Evolutionary conservation across 352 stramenopile genomes (phyloP).

Genomic region (Globisporangium nunn): DNA sequence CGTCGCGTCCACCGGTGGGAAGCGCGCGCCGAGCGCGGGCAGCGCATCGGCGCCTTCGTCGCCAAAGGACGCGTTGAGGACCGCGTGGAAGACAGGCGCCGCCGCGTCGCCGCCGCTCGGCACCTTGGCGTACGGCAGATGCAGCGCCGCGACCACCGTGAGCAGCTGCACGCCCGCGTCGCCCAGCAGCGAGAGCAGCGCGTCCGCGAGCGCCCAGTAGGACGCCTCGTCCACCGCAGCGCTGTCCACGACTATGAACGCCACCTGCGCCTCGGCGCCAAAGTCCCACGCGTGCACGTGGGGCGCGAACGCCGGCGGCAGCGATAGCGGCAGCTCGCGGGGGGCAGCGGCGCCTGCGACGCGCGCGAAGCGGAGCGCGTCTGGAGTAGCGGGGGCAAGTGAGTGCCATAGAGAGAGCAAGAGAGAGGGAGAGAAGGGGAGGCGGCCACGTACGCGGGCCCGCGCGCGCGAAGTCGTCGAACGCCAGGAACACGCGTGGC

Average conservation of each 20-base stretch:
- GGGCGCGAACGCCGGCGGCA: constrained; percentile 5
- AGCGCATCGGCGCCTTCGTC: constrained; percentile 1
- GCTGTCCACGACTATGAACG: constrained; percentile 29
- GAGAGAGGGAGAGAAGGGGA: background rate
- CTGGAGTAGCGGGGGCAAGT: constrained; percentile 9
- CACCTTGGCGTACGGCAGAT: constrained; percentile 54
- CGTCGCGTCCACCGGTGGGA: constrained; percentile 19
- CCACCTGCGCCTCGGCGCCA: constrained; percentile 13
- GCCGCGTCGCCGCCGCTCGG: constrained; percentile 1
- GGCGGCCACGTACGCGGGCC: constrained; percentile 34
- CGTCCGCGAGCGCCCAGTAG: constrained; percentile 39
- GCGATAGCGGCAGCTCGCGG: background rate
- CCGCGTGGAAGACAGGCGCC: constrained; percentile 30
- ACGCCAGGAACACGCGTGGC: constrained; percentile 43
- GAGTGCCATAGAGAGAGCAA: background rate
- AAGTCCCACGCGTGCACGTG: constrained; percentile 10
- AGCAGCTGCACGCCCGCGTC: constrained; percentile 27
- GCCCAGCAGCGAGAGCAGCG: constrained; percentile 31
- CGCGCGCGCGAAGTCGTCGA: constrained; percentile 63
- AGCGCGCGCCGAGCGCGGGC: background rate
- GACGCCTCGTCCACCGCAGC: constrained; percentile 13
- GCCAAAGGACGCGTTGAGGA: constrained; percentile 14
- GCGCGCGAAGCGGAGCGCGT: constrained; percentile 29
- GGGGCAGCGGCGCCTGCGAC: background rate
- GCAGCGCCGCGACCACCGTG: constrained; percentile 38